Percentiles rank a stretch among this genome's conserved stretches.
Conservation (phyloP, 2,329 filamentous ascomycete species). For the Ceratocystis lukuohia region DNA sequence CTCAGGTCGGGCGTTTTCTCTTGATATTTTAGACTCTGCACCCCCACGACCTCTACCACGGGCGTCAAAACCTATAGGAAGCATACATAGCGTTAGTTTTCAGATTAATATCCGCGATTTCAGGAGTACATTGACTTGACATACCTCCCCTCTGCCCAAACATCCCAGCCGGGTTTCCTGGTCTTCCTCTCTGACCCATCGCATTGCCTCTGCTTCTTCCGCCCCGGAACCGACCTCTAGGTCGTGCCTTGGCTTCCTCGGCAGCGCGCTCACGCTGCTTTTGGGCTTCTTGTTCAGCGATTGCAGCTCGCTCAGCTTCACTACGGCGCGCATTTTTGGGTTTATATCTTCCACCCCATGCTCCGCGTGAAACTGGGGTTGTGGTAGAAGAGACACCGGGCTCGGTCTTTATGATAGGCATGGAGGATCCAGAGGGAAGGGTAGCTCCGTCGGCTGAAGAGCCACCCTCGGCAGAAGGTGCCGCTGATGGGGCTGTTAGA, state of each 20-base stretch:
- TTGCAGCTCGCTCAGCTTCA: slow-evolving; percentile 35
- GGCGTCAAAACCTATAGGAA: slow-evolving; percentile 7
- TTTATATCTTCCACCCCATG: slow-evolving; percentile 32
- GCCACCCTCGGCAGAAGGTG: background rate
- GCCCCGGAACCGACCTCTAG: slow-evolving; percentile 31
- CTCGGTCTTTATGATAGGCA: slow-evolving; percentile 14
- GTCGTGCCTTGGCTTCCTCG: slow-evolving; percentile 29
- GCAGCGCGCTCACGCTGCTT: slow-evolving; percentile 32
- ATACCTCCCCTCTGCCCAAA: slow-evolving; percentile 22
- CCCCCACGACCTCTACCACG: slow-evolving; percentile 21
- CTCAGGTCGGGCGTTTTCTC: slow-evolving; percentile 24
- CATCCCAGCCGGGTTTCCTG: slow-evolving; percentile 23
- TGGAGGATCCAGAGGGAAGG: background rate
- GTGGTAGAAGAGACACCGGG: background rate
- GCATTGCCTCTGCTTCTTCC: slow-evolving; percentile 33
- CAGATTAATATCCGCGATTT: background rate
- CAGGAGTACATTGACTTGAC: slow-evolving; percentile 20
- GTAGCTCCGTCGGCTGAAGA: background rate
- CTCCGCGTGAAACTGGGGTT: slow-evolving; percentile 10
- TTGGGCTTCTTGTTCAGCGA: slow-evolving; percentile 34
- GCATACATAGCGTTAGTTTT: background rate
- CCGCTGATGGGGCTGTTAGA: slow-evolving; percentile 10
- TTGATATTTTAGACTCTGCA: slow-evolving; percentile 24
- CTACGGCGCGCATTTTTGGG: slow-evolving; percentile 39
- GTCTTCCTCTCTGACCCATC: slow-evolving; percentile 32